Evolutionary conservation across 2,329 filamentous ascomycete species (phyloP).

Genomic region (Aspergillus fumigatus): DNA sequence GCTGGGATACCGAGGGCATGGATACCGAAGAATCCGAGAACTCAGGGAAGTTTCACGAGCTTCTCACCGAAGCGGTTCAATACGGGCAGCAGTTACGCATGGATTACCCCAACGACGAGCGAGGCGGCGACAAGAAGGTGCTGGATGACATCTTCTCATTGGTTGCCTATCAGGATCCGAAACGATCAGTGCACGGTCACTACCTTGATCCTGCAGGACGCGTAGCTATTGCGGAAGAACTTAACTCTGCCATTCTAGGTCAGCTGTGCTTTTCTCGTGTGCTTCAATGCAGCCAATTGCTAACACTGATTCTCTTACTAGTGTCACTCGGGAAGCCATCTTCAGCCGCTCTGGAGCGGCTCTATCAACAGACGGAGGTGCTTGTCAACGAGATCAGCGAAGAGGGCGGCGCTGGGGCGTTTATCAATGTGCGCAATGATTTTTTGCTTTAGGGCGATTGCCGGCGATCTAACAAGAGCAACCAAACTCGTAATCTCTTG

Average conservation of each 20-base stretch:
- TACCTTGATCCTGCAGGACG: conserved; percentile 72
- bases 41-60: conserved; percentile 39
- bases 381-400: conserved; percentile 77
- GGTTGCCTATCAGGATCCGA: conserved; percentile 79
- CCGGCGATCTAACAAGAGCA: conserved; percentile 2
- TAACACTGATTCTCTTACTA: conserved; percentile 36
- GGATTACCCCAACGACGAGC: conserved; percentile 69
- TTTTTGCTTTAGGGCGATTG: conserved; percentile 30
- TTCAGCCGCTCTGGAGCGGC: conserved; percentile 74
- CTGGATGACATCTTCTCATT: conserved; percentile 83
- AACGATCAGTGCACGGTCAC: conserved; percentile 70
- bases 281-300: neutral
- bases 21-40: conserved; percentile 49
- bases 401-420: conserved; percentile 74
- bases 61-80: conserved; percentile 65
- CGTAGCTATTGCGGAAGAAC: conserved; percentile 78
- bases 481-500: neutral
- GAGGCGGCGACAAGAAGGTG: conserved; percentile 65
- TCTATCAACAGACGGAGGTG: conserved; percentile 82
- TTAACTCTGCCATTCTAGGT: conserved; percentile 92
- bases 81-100: conserved; percentile 76
- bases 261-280: conserved; percentile 31
- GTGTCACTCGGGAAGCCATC: conserved; percentile 88
- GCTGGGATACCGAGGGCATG: conserved; percentile 46
- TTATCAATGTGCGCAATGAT: conserved; percentile 65